Conservation (phyloP, 2,329 filamentous ascomycete species). For the Ambrosiella beaveri region DNA sequence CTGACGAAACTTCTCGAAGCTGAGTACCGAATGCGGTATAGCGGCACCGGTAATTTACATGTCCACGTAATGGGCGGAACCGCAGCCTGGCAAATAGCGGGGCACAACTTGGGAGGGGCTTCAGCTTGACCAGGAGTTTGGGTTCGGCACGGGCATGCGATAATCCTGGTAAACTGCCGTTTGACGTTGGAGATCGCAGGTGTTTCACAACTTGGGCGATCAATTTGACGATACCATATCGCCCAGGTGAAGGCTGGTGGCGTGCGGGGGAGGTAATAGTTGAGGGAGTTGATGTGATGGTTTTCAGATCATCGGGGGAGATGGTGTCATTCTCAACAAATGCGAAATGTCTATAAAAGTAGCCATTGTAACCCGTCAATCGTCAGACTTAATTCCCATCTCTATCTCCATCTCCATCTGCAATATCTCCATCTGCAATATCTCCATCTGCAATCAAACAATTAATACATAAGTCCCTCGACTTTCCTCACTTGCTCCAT, state of each 20-base stretch:
- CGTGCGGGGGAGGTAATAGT: no score
- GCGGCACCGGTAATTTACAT: not conserved
- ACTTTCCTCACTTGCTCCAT: not conserved
- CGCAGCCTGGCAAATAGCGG: not conserved
- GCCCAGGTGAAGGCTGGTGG: no score
- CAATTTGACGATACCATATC: no score
- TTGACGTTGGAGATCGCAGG: not conserved
- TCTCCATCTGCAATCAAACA: not conserved
- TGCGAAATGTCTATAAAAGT: no score
- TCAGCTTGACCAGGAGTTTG: not conserved
- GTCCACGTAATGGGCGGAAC: constrained; percentile 7
- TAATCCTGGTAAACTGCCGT: not conserved
- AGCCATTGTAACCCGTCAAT: no score
- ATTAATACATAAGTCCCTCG: not conserved
- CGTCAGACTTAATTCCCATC: no score
- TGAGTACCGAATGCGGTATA: constrained; percentile 7
- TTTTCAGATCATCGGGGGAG: no score
- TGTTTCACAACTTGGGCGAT: not conserved
- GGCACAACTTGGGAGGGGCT: not conserved
- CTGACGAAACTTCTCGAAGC: constrained; percentile 8
- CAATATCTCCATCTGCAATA: no score
- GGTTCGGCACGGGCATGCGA: not conserved
- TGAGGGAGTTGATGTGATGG: no score
- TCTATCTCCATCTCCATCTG: no score
- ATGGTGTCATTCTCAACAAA: no score